Conservation (phyloP, 1,284 basidiomycete species). For the Trichosporon sp. region DNA sequence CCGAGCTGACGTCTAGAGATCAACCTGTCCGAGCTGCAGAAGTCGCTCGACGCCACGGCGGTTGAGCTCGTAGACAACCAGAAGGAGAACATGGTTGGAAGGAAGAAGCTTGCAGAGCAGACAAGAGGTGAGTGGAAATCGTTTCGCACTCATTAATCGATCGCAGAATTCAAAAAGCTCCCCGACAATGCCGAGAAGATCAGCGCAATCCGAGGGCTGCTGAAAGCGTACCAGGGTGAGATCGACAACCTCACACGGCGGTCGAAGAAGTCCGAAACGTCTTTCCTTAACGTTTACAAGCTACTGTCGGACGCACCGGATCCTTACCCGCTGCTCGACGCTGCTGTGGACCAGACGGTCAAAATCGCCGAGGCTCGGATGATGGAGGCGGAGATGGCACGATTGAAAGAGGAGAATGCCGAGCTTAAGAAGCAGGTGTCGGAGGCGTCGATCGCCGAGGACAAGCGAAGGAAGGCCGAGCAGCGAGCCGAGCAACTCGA, state of each 20-base stretch:
- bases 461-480: constrained; percentile 70
- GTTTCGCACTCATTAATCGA: not conserved
- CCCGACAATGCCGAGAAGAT: constrained; percentile 75
- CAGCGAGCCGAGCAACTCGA: constrained; percentile 69
- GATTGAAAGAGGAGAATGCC: constrained; percentile 69
- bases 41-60: constrained; percentile 80
- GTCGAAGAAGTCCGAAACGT: constrained; percentile 83
- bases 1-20: constrained; percentile 57
- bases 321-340: constrained; percentile 90
- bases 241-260: constrained; percentile 92
- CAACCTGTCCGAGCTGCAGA: constrained; percentile 83
- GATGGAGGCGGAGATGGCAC: constrained; percentile 64
- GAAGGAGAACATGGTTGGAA: constrained; percentile 88
- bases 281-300: constrained; percentile 90
- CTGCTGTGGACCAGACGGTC: constrained; percentile 85
- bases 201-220: constrained; percentile 72
- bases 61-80: constrained; percentile 95
- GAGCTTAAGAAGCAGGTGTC: constrained; percentile 65
- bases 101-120: constrained; percentile 85
- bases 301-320: constrained; percentile 89
- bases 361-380: constrained; percentile 73
- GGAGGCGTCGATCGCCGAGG: constrained; percentile 62
- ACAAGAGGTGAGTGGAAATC: constrained; percentile 65
- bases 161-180: constrained; percentile 84
- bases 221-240: constrained; percentile 94